Percentiles rank a stretch among this genome's conserved stretches.
phyloP scores from a whole-genome alignment of 1,139 yeast species.

The Sugiyamaella novakii region DNA sequence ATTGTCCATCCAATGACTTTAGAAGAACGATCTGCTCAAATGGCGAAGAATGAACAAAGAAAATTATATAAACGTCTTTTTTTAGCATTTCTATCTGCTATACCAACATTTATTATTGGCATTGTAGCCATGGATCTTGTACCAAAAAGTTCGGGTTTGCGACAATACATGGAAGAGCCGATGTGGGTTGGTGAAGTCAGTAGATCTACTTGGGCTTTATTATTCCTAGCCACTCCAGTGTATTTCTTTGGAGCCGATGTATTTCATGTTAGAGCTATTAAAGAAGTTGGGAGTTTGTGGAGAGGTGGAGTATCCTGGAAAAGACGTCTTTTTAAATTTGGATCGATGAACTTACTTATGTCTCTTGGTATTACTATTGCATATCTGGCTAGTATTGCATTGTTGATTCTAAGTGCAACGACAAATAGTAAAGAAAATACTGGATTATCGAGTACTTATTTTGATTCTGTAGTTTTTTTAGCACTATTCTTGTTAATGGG shows the following conservation, averaged over 20 bases:
- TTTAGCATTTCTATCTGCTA: constrained; percentile 55
- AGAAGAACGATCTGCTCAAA: constrained; percentile 61
- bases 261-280: constrained; percentile 66
- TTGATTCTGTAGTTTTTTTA: constrained; percentile 76
- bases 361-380: constrained; percentile 72
- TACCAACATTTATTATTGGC: constrained; percentile 72
- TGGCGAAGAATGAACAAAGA: constrained; percentile 54
- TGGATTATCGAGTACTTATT: constrained; percentile 68
- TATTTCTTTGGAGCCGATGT: constrained; percentile 75
- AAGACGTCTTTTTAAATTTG: constrained; percentile 64
- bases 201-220: constrained; percentile 64
- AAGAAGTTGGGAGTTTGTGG: constrained; percentile 63
- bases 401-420: constrained; percentile 54
- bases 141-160: constrained; percentile 48
- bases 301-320: constrained; percentile 56
- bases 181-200: constrained; percentile 66
- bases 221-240: constrained; percentile 69
- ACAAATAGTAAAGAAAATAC: constrained; percentile 33
- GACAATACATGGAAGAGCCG: constrained; percentile 61
- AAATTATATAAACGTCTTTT: constrained; percentile 52
- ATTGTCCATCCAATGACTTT: constrained; percentile 60
- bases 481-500: constrained; percentile 73
- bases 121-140: constrained; percentile 67
- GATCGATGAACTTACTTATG: constrained; percentile 76
- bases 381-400: constrained; percentile 65